A percentile compares a stretch with the other conserved stretches of the same genome.
Evolutionary conservation across 2,329 filamentous ascomycete species (phyloP).

Genomic region (Emmonsiellopsis sp.): DNA sequence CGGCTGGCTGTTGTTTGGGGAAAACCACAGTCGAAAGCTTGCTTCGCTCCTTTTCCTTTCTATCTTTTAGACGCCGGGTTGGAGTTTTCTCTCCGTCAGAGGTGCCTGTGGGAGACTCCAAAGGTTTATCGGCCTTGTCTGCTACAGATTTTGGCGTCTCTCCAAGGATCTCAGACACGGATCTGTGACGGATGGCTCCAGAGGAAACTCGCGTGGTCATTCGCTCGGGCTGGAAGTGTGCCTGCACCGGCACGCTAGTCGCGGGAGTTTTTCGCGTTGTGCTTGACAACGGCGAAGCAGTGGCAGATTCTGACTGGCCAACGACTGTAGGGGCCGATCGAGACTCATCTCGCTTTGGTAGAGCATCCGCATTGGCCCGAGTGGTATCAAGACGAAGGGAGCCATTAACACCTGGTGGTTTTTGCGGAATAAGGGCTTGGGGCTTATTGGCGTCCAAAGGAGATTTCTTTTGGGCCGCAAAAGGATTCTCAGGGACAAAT

Average conservation of each 20-base stretch:
- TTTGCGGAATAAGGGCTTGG: background rate
- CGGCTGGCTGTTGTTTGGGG: conserved; percentile 52
- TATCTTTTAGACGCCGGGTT: conserved; percentile 35
- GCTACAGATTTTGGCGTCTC: conserved; percentile 40
- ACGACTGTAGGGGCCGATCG: background rate
- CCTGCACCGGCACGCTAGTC: background rate
- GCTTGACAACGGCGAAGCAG: conserved; percentile 10
- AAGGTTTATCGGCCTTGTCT: conserved; percentile 26
- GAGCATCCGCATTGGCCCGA: background rate
- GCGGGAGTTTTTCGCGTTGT: background rate
- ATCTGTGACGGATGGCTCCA: conserved; percentile 61
- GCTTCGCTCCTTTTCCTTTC: conserved; percentile 48
- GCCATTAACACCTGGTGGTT: background rate
- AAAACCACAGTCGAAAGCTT: conserved; percentile 70
- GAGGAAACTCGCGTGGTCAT: conserved; percentile 63
- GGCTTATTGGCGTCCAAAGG: background rate
- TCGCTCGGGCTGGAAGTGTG: conserved; percentile 37
- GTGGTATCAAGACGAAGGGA: background rate
- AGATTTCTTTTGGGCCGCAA: background rate
- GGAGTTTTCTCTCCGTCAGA: conserved; percentile 25
- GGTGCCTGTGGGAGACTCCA: conserved; percentile 17
- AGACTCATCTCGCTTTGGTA: background rate
- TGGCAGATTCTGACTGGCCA: conserved; percentile 1
- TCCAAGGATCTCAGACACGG: conserved; percentile 62
- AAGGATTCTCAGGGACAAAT: background rate